phyloP scores from a whole-genome alignment of 345 rosid genomes.

The Citrus inodora region DNA sequence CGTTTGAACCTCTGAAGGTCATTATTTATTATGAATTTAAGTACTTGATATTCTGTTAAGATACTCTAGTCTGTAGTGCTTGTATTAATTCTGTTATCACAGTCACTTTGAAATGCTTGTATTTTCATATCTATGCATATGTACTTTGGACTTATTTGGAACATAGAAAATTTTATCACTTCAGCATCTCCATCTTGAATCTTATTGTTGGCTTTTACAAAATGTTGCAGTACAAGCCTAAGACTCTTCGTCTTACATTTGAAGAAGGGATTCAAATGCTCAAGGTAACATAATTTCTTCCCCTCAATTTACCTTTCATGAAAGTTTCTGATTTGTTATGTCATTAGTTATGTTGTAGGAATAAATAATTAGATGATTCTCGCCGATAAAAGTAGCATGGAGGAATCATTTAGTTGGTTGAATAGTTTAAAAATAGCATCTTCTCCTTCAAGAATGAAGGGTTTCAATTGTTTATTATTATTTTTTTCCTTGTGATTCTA shows the following conservation, averaged over 20 bases:
- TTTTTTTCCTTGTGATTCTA: background rate
- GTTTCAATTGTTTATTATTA: background rate
- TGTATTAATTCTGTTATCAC: background rate
- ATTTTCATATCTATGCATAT: background rate
- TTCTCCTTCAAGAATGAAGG: background rate
- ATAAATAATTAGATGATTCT: background rate
- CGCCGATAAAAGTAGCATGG: background rate
- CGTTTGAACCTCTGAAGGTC: constrained; percentile 87
- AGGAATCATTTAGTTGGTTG: background rate
- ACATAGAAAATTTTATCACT: background rate
- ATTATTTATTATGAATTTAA: background rate
- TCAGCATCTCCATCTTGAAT: background rate
- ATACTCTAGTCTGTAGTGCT: no score
- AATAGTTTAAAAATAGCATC: background rate
- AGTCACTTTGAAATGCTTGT: background rate
- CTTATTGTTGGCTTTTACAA: constrained; percentile 3
- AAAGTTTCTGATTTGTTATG: background rate
- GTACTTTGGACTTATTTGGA: background rate
- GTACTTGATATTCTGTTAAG: background rate
- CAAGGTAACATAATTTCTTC: constrained; percentile 39
- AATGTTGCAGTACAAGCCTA: constrained; percentile 59
- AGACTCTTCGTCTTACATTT: constrained; percentile 67
- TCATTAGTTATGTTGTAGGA: background rate
- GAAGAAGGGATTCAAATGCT: constrained; percentile 93
- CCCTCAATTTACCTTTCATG: background rate